Evolutionary conservation across 345 rosid species (phyloP).

Genomic region (Lenwebbia sp.): DNA sequence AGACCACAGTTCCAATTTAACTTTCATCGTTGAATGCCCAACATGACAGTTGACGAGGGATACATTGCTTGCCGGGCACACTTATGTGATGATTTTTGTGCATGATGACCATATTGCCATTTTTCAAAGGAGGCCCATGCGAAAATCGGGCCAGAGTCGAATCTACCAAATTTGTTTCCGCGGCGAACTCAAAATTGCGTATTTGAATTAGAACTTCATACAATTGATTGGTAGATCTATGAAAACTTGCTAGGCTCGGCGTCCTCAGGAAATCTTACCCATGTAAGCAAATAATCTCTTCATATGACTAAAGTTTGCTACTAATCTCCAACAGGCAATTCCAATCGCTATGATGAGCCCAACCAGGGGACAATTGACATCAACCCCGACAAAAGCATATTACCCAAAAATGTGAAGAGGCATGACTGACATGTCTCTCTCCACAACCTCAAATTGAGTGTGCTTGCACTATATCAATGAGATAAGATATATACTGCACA

Average conservation of each 20-base stretch:
- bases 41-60: not conserved
- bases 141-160: not conserved
- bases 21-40: not conserved
- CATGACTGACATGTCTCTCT: not conserved
- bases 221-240: not conserved
- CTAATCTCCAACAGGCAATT: not conserved
- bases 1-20: not conserved
- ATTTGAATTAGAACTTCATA: not conserved
- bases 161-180: not conserved
- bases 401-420: not conserved
- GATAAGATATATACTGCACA: not conserved
- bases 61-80: rapidly evolving
- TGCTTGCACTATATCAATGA: not conserved
- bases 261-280: not conserved
- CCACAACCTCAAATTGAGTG: not conserved
- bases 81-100: not conserved
- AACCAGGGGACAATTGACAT: not conserved
- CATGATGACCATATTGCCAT: not conserved
- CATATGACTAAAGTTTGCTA: not conserved
- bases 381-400: not conserved
- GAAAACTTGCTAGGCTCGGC: not conserved
- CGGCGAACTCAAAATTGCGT: not conserved
- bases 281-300: not conserved
- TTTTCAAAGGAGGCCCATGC: not conserved
- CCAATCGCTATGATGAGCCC: not conserved